Evolutionary conservation across 495 filamentous ascomycete species (phyloP), one percentile per base, ranked within the genome.

Genomic region (Aspergillus taichungensis): DNA sequence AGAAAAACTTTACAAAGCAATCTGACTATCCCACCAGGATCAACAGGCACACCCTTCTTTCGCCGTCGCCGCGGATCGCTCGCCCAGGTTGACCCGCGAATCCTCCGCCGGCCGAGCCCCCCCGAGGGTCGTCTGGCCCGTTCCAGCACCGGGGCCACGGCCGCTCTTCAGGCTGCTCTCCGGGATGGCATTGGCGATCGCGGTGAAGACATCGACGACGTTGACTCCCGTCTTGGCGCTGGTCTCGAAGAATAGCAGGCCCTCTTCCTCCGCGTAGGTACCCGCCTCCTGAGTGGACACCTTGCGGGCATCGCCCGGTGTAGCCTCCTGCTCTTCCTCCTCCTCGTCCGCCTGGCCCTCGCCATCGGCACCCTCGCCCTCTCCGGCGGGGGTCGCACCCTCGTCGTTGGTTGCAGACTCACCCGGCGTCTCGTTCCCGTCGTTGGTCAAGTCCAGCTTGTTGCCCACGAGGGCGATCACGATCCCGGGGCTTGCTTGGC

Each of bases 401-500:
- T 60, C 67, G 1, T 34, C 47, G 24, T 57, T 61, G 30, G 43
- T 51, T 8, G 63, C 48, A 40, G 57, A 50, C 34, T 53, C 68
- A 14, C 53, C 70, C 32, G 58, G 55, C 34, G 55, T 57, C 13
- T 68, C 69, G 34, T 62, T 67, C 7, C 63, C 66, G 47, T 80
- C 75, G 39, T 74, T 75, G 51, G 79, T 84, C 59, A 98, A 79
- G 72, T 98, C 92, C 47, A 92, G 73, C 71, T 98, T 98, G 76
- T 98, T 98, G 54, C 92, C 92, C 34, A 98, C 92, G 8, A 98
- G 77, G 30, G 92, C 89, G 56, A 98, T 97, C 38, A 97, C 94
- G 53, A 98, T 98, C 30, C 94, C 94, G 10, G 92, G 92, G 30
- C 82, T 88, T n/a, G 92, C 92, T 68, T 98, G 92, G 57, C 94